Percentiles rank a stretch among this genome's conserved stretches.
These are phyloP conservation scores for Knoxdaviesia proteae DNA, from an alignment of 2,329 filamentous ascomycete species.

Conservation along the genomic window DNA sequence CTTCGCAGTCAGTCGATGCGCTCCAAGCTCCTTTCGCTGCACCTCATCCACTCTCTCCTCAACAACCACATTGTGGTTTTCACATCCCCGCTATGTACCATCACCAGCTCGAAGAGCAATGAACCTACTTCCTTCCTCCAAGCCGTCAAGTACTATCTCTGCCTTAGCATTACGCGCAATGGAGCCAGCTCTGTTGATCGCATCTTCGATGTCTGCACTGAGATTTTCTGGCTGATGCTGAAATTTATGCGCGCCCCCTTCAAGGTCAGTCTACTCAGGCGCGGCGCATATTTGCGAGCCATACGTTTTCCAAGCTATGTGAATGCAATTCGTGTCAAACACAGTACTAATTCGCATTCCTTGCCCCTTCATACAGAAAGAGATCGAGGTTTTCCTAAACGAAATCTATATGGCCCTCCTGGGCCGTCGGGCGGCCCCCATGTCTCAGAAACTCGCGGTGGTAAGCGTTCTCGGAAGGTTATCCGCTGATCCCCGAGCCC, in stretches of 20 bases:
- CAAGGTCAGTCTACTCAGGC: conserved; percentile 35
- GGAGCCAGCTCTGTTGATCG: conserved; percentile 79
- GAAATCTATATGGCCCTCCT: conserved; percentile 90
- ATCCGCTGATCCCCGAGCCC: conserved; percentile 62
- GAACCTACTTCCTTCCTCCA: conserved; percentile 81
- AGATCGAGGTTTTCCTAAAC: conserved; percentile 93
- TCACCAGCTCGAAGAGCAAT: conserved; percentile 74
- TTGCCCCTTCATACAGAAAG: conserved; percentile 39
- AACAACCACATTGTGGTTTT: conserved; percentile 89
- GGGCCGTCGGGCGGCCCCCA: conserved; percentile 66
- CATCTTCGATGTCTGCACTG: conserved; percentile 88
- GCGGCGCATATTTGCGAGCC: too few species aligned
- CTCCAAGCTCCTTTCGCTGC: conserved; percentile 84
- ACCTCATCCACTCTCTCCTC: conserved; percentile 84
- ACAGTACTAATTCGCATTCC: conserved; percentile 1
- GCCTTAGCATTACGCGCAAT: conserved; percentile 83
- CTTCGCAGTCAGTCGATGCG: conserved; percentile 90
- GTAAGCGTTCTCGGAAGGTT: conserved; percentile 69
- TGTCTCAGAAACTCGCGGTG: conserved; percentile 84
- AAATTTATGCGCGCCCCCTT: conserved; percentile 84
- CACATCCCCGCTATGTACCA: conserved; percentile 76
- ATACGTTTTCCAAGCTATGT: too few species aligned
- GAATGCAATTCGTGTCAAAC: too few species aligned
- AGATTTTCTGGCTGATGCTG: conserved; percentile 96
- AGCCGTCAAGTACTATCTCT: conserved; percentile 91